Evolutionary conservation across 352 stramenopile species (phyloP).

Genomic region (Peronosclerospora sorghi): DNA sequence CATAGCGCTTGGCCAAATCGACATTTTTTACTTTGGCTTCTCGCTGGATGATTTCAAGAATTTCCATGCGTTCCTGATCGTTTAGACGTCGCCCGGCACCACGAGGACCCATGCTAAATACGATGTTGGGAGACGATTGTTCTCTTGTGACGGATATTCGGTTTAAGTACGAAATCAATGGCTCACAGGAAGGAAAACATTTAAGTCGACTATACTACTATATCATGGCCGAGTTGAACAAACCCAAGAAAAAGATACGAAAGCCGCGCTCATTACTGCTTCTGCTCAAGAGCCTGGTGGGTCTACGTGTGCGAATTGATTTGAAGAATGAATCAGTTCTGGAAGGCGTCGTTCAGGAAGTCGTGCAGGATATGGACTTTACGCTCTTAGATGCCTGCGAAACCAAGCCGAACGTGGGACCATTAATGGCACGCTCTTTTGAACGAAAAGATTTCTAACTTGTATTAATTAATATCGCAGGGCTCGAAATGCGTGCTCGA

Average conservation of each 20-base stretch:
- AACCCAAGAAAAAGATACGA: slow-evolving; percentile 12
- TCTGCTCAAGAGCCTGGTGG: slow-evolving; percentile 76
- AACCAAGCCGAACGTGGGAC: slow-evolving; percentile 54
- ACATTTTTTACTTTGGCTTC: slow-evolving; percentile 82
- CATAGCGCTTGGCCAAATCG: slow-evolving; percentile 75
- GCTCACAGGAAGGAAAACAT: slow-evolving; percentile 2
- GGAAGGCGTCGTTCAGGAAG: slow-evolving; percentile 71
- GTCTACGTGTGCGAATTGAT: slow-evolving; percentile 68
- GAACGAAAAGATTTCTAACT: neutral
- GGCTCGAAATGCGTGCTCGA: slow-evolving; percentile 50
- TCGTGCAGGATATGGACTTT: slow-evolving; percentile 82
- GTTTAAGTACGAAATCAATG: slow-evolving; percentile 30
- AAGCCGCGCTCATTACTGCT: slow-evolving; percentile 59
- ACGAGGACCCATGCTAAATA: slow-evolving; percentile 45
- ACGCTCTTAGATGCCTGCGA: slow-evolving; percentile 64
- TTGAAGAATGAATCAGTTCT: slow-evolving; percentile 78
- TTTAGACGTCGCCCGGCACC: slow-evolving; percentile 71
- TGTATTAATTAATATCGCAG: slow-evolving; percentile 12
- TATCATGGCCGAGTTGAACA: neutral
- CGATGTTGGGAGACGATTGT: neutral
- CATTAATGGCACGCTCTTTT: neutral
- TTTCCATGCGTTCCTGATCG: slow-evolving; percentile 86
- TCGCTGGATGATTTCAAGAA: slow-evolving; percentile 70
- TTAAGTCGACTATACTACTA: too few species aligned
- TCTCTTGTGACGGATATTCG: slow-evolving; percentile 3